Percentiles rank a stretch among this genome's conserved stretches.
These are phyloP conservation scores for Primulina eburnea DNA, from an alignment of 257 asterid genomes.

Conservation along the genomic window DNA sequence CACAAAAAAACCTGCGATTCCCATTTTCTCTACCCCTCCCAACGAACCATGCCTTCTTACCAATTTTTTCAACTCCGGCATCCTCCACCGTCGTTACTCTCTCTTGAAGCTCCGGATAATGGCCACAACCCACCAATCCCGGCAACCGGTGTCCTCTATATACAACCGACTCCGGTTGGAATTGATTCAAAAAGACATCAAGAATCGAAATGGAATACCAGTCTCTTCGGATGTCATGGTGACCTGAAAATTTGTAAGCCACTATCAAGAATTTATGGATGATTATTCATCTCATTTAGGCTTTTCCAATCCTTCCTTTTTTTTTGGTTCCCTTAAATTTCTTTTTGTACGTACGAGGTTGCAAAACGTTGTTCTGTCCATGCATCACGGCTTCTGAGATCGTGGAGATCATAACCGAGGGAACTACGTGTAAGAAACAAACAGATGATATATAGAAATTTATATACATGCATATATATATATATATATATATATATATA, in stretches of 20 bases:
- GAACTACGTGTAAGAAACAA: constrained; percentile 31
- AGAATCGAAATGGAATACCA: neutral
- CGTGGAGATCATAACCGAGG: constrained; percentile 34
- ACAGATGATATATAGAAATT: no score
- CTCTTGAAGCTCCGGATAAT: neutral
- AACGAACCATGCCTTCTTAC: neutral
- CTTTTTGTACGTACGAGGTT: constrained; percentile 17
- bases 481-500: no score
- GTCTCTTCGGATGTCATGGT: neutral
- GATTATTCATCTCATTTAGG: neutral
- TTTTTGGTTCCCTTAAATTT: no score
- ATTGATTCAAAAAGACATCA: neutral
- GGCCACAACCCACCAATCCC: neutral
- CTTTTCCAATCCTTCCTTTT: neutral
- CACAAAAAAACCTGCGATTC: neutral
- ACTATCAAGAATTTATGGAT: neutral
- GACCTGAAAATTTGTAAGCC: neutral
- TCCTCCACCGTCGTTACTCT: neutral
- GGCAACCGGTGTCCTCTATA: neutral
- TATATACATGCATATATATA: no score
- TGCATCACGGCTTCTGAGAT: constrained; percentile 32
- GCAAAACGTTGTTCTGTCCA: constrained; percentile 27
- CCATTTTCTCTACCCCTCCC: neutral
- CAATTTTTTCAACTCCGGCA: neutral
- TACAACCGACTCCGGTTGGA: neutral